Evolutionary conservation across 352 stramenopile genomes (phyloP).

Genomic region (Phytophthora meadii): DNA sequence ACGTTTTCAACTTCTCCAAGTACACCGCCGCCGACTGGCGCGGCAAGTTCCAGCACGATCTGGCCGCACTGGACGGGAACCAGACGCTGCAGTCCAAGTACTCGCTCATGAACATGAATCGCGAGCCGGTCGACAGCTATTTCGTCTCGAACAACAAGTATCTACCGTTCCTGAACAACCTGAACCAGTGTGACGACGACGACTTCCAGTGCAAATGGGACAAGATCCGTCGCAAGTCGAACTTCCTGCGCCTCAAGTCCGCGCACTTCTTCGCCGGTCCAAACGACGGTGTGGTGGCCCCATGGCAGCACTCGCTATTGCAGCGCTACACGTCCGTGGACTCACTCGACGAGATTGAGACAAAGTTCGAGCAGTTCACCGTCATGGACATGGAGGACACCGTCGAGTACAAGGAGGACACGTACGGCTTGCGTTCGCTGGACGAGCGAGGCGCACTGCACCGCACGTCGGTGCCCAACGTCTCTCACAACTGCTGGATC

Average conservation of each 20-base stretch:
- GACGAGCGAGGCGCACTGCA: constrained; percentile 32
- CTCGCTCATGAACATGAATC: constrained; percentile 51
- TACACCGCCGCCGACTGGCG: constrained; percentile 27
- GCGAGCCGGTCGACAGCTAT: constrained; percentile 30
- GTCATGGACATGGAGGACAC: constrained; percentile 36
- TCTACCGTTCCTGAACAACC: constrained; percentile 48
- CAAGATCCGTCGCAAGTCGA: constrained; percentile 41
- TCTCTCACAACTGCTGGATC: constrained; percentile 45
- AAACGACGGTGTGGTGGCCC: constrained; percentile 42
- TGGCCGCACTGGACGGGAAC: constrained; percentile 38
- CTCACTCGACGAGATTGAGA: constrained; percentile 28
- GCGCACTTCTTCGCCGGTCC: constrained; percentile 51
- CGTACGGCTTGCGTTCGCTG: constrained; percentile 41
- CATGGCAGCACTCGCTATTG: constrained; percentile 47
- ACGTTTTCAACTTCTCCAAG: constrained; percentile 44
- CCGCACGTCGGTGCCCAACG: constrained; percentile 20
- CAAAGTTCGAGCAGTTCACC: constrained; percentile 25
- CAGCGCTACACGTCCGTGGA: constrained; percentile 45
- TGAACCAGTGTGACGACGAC: constrained; percentile 16
- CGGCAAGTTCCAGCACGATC: constrained; percentile 47
- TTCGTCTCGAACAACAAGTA: constrained; percentile 44
- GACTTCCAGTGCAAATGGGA: constrained; percentile 18
- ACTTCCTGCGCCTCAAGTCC: constrained; percentile 44
- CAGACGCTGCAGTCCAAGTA: constrained; percentile 42
- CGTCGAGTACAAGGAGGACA: constrained; percentile 38